Base-by-base conservation (phyloP, 2,329 filamentous ascomycete species). In the Epichloe sylvatica region DNA sequence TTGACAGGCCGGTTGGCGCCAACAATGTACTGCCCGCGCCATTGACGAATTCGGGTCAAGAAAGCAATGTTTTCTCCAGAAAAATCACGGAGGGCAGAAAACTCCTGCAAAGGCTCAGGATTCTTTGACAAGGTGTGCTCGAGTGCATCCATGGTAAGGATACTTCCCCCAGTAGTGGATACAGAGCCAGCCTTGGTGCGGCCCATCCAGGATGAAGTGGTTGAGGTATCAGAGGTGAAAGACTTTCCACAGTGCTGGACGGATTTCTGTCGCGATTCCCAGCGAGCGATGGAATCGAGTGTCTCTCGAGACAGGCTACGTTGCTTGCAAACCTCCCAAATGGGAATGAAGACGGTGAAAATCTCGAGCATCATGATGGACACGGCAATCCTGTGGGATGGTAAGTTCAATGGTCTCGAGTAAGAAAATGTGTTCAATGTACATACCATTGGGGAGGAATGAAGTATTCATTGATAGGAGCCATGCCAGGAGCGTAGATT, bases 51-150 rank as follows among this genome's bases (percentile, higher is more conserved):
- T 39, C 70, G 67, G 8, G 72, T 76, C 5, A 85, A 64, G 61
- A 85, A 85, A 44, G 80, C 75, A 55, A 84, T 78, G 59, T 84
- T 84, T 62, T 84, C 80, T 6, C 78, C 80, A 0, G 79, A 82
- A 59, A 84, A 83, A 55, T 84, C 80, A 42, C 74, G 70, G 2
- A 75, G 67, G 0, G 79, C 80, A 0, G 80, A 79, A 59, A 81
- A 84, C 50, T 76, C 65, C 49, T 80, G 75, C 0, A 84, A 67
- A 0, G 75, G 74, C 6, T 72, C 67, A 0, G 77, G 74, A 58
- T 81, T 79, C 53, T 71, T 68, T 42, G 71, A 66, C 1, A 84
- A 66, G 12, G 76, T 74, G 52, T 74, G 70, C 52, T 84, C 78
- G 6, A 84, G 70, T 0, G 79, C 76, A 33, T 71, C 68, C 74